Evolutionary conservation across 352 stramenopile genomes (phyloP).

Genomic region (Salisapilia sapeloensis): DNA sequence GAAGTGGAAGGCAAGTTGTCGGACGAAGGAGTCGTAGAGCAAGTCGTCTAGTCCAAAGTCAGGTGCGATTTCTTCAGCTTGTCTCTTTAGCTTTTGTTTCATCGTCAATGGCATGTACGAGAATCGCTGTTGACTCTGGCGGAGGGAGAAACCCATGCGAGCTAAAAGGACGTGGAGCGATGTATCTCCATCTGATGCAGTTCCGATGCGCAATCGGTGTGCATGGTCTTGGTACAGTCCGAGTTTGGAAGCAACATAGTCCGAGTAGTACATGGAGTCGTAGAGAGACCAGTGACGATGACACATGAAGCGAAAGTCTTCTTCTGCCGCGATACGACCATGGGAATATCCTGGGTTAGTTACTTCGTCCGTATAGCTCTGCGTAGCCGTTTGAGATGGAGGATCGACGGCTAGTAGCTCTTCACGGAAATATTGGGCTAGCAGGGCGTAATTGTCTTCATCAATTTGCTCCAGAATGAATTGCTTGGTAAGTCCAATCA

Average conservation of each 20-base stretch:
- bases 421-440: constrained; percentile 82
- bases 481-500: constrained; percentile 92
- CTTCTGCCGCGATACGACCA: constrained; percentile 77
- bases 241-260: constrained; percentile 88
- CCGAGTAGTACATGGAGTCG: constrained; percentile 91
- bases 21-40: constrained; percentile 93
- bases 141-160: constrained; percentile 94
- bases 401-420: constrained; percentile 77
- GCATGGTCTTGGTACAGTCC: constrained; percentile 54
- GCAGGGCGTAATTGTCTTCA: constrained; percentile 82
- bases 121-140: constrained; percentile 91
- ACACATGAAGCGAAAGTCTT: constrained; percentile 95
- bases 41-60: constrained; percentile 92
- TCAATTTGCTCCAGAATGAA: constrained; percentile 89
- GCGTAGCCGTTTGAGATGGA: too few relatives aligned
- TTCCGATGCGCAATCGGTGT: constrained; percentile 18
- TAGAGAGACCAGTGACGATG: constrained; percentile 91
- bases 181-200: constrained; percentile 29
- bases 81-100: constrained; percentile 84
- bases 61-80: constrained; percentile 82
- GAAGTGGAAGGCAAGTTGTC: constrained; percentile 90
- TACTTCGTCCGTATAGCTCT: constrained; percentile 11
- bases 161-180: constrained; percentile 88
- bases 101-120: constrained; percentile 90
- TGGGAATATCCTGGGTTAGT: constrained; percentile 47